phyloP scores from a whole-genome alignment of 345 rosid genomes.

The Leavenworthia alabamica region DNA sequence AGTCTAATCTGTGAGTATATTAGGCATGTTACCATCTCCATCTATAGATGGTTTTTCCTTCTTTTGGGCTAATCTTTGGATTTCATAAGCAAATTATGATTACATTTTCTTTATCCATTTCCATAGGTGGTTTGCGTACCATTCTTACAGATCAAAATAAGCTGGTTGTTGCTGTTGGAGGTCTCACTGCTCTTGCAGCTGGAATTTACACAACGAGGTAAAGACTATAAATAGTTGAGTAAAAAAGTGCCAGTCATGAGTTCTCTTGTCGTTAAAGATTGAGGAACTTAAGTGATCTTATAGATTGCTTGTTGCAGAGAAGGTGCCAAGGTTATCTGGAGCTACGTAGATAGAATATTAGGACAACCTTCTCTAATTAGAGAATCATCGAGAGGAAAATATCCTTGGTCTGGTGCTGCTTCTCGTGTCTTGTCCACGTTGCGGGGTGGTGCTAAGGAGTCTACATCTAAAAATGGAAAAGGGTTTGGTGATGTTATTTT shows the following conservation, averaged over 20 bases:
- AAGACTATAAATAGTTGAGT: slow-evolving; percentile 5
- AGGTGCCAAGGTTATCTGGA: slow-evolving; percentile 98
- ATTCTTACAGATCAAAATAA: slow-evolving; percentile 93
- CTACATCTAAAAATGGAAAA: slow-evolving; percentile 47
- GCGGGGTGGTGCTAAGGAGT: slow-evolving; percentile 38
- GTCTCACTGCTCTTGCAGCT: slow-evolving; percentile 95
- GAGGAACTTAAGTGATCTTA: slow-evolving; percentile 10
- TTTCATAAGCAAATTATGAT: not conserved
- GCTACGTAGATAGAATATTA: slow-evolving; percentile 91
- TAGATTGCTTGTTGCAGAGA: slow-evolving; percentile 51
- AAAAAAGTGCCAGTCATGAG: not conserved
- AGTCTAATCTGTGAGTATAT: not conserved
- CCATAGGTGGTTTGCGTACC: slow-evolving; percentile 77
- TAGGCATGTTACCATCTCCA: slow-evolving; percentile 2
- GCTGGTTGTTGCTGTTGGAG: slow-evolving; percentile 92
- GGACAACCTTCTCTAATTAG: slow-evolving; percentile 97
- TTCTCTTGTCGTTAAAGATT: not conserved
- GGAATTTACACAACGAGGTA: slow-evolving; percentile 97
- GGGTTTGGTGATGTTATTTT: slow-evolving; percentile 94
- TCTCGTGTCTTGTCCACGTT: slow-evolving; percentile 42
- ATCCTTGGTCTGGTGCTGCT: slow-evolving; percentile 85
- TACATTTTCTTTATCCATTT: slow-evolving; percentile 8
- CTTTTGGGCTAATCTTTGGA: not conserved
- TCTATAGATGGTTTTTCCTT: not conserved
- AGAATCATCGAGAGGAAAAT: slow-evolving; percentile 96